phyloP scores from a whole-genome alignment of 495 filamentous ascomycete genomes.

The Terfezia boudieri region DNA sequence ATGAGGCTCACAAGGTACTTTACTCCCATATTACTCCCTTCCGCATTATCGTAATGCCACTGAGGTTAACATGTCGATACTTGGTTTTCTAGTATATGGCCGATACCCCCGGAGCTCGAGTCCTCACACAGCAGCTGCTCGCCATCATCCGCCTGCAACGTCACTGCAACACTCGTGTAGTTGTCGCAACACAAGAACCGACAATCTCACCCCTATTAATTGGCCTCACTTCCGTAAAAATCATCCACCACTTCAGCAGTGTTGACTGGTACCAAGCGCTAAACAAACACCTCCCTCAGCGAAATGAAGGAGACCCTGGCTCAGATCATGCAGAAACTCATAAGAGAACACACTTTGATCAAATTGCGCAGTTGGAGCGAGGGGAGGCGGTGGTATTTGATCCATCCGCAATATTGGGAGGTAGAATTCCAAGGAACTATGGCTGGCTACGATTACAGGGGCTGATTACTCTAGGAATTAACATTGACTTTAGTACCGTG shows the following conservation, averaged over 20 bases:
- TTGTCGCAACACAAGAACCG: constrained; percentile 63
- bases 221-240: constrained; percentile 46
- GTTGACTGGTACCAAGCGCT: constrained; percentile 45
- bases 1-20: constrained; percentile 36
- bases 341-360: constrained; percentile 18
- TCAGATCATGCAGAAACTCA: constrained; percentile 9
- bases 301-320: constrained; percentile 16
- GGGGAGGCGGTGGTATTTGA: constrained; percentile 48
- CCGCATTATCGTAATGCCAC: background rate
- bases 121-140: constrained; percentile 41
- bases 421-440: too few species aligned
- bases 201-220: constrained; percentile 47
- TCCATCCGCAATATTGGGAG: constrained; percentile 25
- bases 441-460: too few species aligned
- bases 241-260: constrained; percentile 53
- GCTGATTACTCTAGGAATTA: too few species aligned
- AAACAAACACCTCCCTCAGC: constrained; percentile 36
- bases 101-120: constrained; percentile 21
- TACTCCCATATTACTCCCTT: background rate
- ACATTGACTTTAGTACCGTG: too few species aligned
- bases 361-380: constrained; percentile 34
- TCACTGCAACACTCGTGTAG: constrained; percentile 38
- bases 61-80: background rate
- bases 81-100: constrained; percentile 27
- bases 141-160: constrained; percentile 45